These are phyloP conservation scores for Fusarium duplospermum DNA, from an alignment of 2,329 filamentous ascomycete species.

Conservation along the genomic window DNA sequence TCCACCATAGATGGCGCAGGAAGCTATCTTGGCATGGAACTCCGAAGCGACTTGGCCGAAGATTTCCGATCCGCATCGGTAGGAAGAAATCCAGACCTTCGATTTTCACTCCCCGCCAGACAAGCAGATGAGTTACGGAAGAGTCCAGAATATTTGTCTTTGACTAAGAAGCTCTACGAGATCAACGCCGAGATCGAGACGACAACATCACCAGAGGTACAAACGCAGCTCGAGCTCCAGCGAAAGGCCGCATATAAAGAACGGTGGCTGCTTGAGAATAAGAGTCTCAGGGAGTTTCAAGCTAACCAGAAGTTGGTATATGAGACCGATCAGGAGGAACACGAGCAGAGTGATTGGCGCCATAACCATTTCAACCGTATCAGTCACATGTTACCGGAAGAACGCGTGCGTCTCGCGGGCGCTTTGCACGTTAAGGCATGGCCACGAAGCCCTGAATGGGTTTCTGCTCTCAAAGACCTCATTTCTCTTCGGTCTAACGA, in stretches of 20 bases:
- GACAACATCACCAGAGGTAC: neutral
- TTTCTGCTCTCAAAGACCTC: neutral
- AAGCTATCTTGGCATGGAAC: constrained; percentile 11
- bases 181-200: neutral
- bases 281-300: neutral
- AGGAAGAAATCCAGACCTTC: constrained; percentile 10
- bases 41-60: constrained; percentile 4
- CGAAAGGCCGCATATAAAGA: neutral
- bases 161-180: neutral
- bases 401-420: neutral
- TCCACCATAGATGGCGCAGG: constrained; percentile 15
- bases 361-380: neutral
- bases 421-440: neutral
- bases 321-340: neutral
- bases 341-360: neutral
- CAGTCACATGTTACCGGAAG: neutral
- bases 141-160: neutral
- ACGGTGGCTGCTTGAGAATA: neutral
- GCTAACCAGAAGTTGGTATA: neutral
- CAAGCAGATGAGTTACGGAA: neutral
- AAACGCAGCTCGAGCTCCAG: neutral
- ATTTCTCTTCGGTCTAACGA: neutral
- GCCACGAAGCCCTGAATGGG: neutral
- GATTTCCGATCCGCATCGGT: constrained; percentile 16
- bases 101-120: constrained; percentile 6